Percentiles rank a stretch among this genome's conserved stretches.
phyloP scores from a whole-genome alignment of 1,284 basidiomycete species.

The Sanghuangporus baumii region DNA sequence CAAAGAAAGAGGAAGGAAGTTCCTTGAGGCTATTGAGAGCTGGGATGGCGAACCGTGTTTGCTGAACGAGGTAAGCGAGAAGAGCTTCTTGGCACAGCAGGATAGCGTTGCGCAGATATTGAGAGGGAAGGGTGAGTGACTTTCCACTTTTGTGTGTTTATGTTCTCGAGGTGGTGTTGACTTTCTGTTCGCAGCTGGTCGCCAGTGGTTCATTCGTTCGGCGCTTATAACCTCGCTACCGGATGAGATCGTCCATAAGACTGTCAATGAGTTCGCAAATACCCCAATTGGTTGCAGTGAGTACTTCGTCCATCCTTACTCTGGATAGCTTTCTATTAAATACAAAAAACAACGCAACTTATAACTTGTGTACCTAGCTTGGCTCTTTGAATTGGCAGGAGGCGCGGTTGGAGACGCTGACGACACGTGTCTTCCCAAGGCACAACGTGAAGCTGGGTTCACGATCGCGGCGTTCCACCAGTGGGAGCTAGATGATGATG shows the following conservation, averaged over 20 bases:
- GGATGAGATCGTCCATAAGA: slow-evolving; percentile 81
- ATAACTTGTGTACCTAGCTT: too few species aligned
- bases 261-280: slow-evolving; percentile 73
- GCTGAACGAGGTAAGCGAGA: slow-evolving; percentile 85
- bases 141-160: background rate
- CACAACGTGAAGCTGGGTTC: slow-evolving; percentile 74
- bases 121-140: slow-evolving; percentile 60
- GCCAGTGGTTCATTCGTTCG: slow-evolving; percentile 88
- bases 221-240: slow-evolving; percentile 73
- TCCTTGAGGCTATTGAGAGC: slow-evolving; percentile 74
- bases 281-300: slow-evolving; percentile 86
- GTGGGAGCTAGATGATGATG: slow-evolving; percentile 80
- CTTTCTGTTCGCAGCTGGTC: slow-evolving; percentile 43
- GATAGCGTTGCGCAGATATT: slow-evolving; percentile 86
- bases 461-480: slow-evolving; percentile 88
- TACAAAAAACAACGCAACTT: too few species aligned
- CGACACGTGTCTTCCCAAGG: slow-evolving; percentile 68
- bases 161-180: background rate
- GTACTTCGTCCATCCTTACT: too few species aligned
- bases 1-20: slow-evolving; percentile 69
- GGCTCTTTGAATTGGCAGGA: slow-evolving; percentile 86
- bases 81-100: slow-evolving; percentile 83
- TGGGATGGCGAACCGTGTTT: slow-evolving; percentile 82
- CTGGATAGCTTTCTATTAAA: too few species aligned
- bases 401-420: slow-evolving; percentile 74